Evolutionary conservation across 2,329 filamentous ascomycete genomes (phyloP).

Genomic region (Rhinocladiella mackenziei): DNA sequence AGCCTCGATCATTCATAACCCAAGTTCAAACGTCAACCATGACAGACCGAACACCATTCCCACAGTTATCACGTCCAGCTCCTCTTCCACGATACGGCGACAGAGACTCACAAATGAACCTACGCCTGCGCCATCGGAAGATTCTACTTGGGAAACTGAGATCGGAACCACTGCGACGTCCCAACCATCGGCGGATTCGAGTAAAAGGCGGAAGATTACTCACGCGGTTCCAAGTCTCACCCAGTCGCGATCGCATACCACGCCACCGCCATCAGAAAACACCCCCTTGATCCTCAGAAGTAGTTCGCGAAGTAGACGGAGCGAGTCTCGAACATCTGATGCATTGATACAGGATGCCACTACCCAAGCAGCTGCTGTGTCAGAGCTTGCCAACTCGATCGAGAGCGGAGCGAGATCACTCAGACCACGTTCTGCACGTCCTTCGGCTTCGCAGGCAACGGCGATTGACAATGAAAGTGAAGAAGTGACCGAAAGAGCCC

Average conservation of each 20-base stretch:
- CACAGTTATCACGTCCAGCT: conserved; percentile 8
- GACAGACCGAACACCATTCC: conserved; percentile 11
- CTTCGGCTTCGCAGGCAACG: conserved; percentile 2
- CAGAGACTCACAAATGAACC: conserved; percentile 13
- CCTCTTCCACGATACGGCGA: conserved; percentile 3
- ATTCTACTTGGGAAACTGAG: conserved; percentile 8
- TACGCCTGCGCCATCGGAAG: conserved; percentile 13
- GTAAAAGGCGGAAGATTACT: conserved; percentile 22
- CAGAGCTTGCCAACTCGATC: conserved; percentile 25
- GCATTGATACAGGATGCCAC: conserved; percentile 23
- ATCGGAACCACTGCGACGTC: neutral
- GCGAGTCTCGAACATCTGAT: conserved; percentile 24
- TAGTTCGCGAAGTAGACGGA: conserved; percentile 15
- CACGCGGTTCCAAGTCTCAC: conserved; percentile 5
- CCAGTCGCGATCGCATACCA: conserved; percentile 9
- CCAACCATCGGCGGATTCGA: conserved; percentile 4
- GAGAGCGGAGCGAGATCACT: conserved; percentile 16
- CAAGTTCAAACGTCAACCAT: neutral
- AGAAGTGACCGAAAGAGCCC: neutral
- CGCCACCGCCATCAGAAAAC: conserved; percentile 10
- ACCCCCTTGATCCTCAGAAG: conserved; percentile 9
- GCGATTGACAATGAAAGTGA: conserved; percentile 6
- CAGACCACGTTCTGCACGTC: conserved; percentile 4
- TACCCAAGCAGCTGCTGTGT: conserved; percentile 19
- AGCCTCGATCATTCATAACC: conserved; percentile 12